These are phyloP conservation scores for Emergomyces pasteurianus DNA, from an alignment of 2,329 filamentous ascomycete species.

Conservation along the genomic window DNA sequence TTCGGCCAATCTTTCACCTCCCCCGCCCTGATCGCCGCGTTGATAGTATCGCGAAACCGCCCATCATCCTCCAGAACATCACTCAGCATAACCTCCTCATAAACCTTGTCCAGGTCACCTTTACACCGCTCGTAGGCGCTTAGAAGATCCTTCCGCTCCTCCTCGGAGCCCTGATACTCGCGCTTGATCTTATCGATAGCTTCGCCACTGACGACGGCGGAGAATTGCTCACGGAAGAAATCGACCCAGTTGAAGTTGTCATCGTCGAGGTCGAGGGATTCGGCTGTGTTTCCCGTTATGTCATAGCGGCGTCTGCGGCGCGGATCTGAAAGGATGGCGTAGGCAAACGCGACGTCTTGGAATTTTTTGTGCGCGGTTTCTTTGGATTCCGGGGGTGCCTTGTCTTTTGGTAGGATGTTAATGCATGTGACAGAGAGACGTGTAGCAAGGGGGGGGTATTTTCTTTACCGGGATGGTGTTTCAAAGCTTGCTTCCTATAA, in stretches of 20 bases:
- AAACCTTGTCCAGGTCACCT: slow-evolving; percentile 67
- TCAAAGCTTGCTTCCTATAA: slow-evolving; percentile 83
- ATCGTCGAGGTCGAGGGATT: slow-evolving; percentile 57
- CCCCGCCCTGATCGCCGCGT: slow-evolving; percentile 60
- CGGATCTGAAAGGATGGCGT: slow-evolving; percentile 79
- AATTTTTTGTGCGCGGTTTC: slow-evolving; percentile 67
- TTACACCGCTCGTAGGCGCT: slow-evolving; percentile 59
- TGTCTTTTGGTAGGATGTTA: slow-evolving; percentile 45
- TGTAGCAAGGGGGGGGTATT: slow-evolving; percentile 7
- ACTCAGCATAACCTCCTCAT: slow-evolving; percentile 76
- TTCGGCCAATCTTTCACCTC: slow-evolving; percentile 54
- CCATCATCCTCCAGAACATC: slow-evolving; percentile 74
- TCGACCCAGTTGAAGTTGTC: slow-evolving; percentile 79
- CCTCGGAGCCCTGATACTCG: slow-evolving; percentile 73
- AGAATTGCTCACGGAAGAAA: slow-evolving; percentile 78
- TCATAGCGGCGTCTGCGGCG: slow-evolving; percentile 77
- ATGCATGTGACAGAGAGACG: background rate
- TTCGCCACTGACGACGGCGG: slow-evolving; percentile 60
- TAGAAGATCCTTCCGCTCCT: slow-evolving; percentile 70
- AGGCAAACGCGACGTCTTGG: slow-evolving; percentile 85
- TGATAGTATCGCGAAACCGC: slow-evolving; percentile 68
- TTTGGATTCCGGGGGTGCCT: slow-evolving; percentile 56
- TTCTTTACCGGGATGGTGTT: slow-evolving; percentile 63
- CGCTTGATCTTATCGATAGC: slow-evolving; percentile 63
- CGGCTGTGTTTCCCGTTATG: slow-evolving; percentile 74